Percentiles rank a stretch among this genome's conserved stretches.
These are phyloP conservation scores for Nothophytophthora sp. DNA, from an alignment of 352 stramenopile genomes.

Conservation along the genomic window DNA sequence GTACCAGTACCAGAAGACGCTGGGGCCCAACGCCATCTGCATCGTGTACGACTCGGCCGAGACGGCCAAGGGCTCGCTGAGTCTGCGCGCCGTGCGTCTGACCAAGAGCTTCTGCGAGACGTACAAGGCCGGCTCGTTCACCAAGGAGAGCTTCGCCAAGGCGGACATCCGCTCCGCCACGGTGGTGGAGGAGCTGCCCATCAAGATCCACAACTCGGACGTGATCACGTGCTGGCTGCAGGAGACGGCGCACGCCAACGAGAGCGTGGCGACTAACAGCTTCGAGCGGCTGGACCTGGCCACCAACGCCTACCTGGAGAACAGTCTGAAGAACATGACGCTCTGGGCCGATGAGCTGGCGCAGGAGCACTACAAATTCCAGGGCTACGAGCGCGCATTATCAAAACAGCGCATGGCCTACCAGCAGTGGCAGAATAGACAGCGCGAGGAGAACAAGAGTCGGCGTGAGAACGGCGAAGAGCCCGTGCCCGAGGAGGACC, in stretches of 20 bases:
- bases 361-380: conserved; percentile 95
- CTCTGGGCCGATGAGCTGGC: conserved; percentile 97
- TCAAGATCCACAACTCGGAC: conserved; percentile 95
- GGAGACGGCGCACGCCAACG: conserved; percentile 77
- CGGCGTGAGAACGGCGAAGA: conserved; percentile 78
- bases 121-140: conserved; percentile 85
- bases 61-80: conserved; percentile 93
- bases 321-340: conserved; percentile 98
- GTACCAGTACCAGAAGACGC: conserved; percentile 97
- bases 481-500: conserved; percentile 80
- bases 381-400: conserved; percentile 87
- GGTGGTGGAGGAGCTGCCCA: conserved; percentile 97
- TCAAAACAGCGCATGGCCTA: conserved; percentile 85
- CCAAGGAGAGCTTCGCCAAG: conserved; percentile 87
- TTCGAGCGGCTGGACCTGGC: conserved; percentile 97
- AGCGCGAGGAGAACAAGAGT: conserved; percentile 89
- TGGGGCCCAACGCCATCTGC: conserved; percentile 97
- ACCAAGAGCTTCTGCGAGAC: conserved; percentile 94
- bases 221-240: conserved; percentile 94
- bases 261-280: conserved; percentile 66
- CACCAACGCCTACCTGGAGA: conserved; percentile 96
- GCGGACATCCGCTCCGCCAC: conserved; percentile 81
- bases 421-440: conserved; percentile 85
- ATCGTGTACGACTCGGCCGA: conserved; percentile 98
- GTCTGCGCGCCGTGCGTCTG: conserved; percentile 95